Conservation (phyloP, 108 stramenopile genomes). For the Mayamaea pseudoterrestris region DNA sequence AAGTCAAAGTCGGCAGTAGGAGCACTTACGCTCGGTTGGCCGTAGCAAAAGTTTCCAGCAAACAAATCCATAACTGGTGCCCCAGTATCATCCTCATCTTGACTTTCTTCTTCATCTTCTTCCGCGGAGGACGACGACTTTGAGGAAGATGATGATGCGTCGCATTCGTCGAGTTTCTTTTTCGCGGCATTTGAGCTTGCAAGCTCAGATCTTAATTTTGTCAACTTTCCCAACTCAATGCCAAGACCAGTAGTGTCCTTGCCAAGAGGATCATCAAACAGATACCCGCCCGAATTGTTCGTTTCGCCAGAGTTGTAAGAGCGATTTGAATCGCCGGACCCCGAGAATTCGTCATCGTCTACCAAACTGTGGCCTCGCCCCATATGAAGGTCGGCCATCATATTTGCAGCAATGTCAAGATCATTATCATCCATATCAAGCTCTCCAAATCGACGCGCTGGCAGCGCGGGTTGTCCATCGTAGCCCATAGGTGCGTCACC, state of each 20-base stretch:
- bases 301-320: conserved; percentile 22
- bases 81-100: not conserved
- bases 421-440: conserved; percentile 84
- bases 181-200: too few relatives aligned
- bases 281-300: conserved; percentile 21
- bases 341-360: conserved; percentile 17
- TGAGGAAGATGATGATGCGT: too few relatives aligned
- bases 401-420: conserved; percentile 78
- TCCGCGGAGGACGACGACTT: conserved; percentile 1
- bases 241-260: conserved; percentile 15
- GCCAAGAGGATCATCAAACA: conserved; percentile 70
- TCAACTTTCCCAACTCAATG: conserved; percentile 9
- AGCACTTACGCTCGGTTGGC: not conserved
- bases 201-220: conserved; percentile 4
- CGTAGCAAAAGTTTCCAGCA: conserved; percentile 49
- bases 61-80: conserved; percentile 66
- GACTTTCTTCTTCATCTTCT: not conserved
- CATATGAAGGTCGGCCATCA: too few relatives aligned
- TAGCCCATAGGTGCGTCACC: conserved; percentile 35
- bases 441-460: conserved; percentile 33
- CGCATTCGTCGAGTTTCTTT: too few relatives aligned
- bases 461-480: conserved; percentile 23
- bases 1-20: conserved; percentile 33
- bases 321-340: conserved; percentile 14
- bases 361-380: conserved; percentile 47